Percentiles rank a stretch among this genome's conserved stretches.
Conservation (phyloP, 805 yeast genomes). For the Candida tammaniensis region DNA sequence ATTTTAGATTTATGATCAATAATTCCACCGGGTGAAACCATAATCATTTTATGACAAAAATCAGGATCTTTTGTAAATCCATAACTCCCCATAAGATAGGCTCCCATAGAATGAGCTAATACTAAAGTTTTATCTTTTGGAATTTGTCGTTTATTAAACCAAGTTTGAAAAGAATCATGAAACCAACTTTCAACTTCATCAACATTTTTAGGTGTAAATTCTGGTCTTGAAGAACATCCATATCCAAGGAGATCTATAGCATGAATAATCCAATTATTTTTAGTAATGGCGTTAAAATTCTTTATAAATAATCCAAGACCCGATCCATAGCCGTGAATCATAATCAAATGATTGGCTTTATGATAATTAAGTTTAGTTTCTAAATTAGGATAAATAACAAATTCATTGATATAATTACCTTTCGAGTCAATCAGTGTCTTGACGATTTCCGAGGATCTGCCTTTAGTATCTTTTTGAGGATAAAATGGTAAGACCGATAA, state of each 20-base stretch:
- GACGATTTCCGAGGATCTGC: conserved; percentile 29
- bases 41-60: conserved; percentile 62
- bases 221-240: conserved; percentile 84
- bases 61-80: conserved; percentile 55
- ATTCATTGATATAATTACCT: conserved; percentile 37
- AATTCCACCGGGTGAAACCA: conserved; percentile 91
- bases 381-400: conserved; percentile 35
- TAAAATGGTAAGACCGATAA: conserved; percentile 46
- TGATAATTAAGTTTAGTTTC: conserved; percentile 16
- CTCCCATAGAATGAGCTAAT: conserved; percentile 92
- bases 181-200: conserved; percentile 59
- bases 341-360: conserved; percentile 35
- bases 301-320: conserved; percentile 45
- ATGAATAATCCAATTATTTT: conserved; percentile 67
- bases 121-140: conserved; percentile 46
- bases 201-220: conserved; percentile 39
- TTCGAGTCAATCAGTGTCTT: conserved; percentile 24
- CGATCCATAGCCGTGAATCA: conserved; percentile 46
- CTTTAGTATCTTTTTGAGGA: conserved; percentile 30
- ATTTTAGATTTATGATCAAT: conserved; percentile 44
- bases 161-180: conserved; percentile 58
- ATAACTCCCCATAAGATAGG: conserved; percentile 70
- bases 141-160: conserved; percentile 52
- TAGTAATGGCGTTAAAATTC: conserved; percentile 27
- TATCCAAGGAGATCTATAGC: conserved; percentile 88